A percentile compares a stretch with the other conserved stretches of the same genome.
phyloP scores from a whole-genome alignment of 108 stramenopile genomes.

The Cyclotella baltica region DNA sequence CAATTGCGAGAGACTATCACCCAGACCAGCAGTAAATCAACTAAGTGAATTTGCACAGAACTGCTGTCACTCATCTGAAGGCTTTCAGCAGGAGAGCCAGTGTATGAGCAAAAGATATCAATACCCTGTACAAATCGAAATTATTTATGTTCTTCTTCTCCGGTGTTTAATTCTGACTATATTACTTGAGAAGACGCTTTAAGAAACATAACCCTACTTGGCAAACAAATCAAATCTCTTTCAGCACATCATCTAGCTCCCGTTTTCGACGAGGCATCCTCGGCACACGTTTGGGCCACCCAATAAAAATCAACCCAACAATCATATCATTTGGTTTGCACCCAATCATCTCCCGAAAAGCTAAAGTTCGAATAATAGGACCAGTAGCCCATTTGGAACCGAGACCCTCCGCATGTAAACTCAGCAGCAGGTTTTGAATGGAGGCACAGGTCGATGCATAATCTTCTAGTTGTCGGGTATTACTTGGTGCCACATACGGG shows the following conservation, averaged over 20 bases:
- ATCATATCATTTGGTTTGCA: conserved; percentile 64
- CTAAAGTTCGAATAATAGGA: conserved; percentile 66
- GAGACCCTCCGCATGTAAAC: conserved; percentile 73
- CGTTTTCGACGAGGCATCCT: conserved; percentile 32
- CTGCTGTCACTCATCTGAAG: too few relatives aligned
- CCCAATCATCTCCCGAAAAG: conserved; percentile 70
- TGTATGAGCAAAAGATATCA: too few relatives aligned
- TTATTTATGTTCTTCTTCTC: too few relatives aligned
- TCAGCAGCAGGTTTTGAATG: conserved; percentile 71
- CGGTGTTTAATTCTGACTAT: too few relatives aligned
- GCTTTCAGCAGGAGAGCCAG: too few relatives aligned
- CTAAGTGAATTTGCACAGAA: too few relatives aligned
- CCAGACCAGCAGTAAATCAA: too few relatives aligned
- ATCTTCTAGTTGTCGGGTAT: conserved; percentile 74
- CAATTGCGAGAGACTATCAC: too few relatives aligned
- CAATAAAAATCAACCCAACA: conserved; percentile 79
- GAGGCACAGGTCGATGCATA: conserved; percentile 81
- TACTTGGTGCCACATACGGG: conserved; percentile 61
- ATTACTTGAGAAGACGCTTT: too few relatives aligned
- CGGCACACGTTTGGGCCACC: conserved; percentile 51
- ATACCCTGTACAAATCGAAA: too few relatives aligned
- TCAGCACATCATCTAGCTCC: conserved; percentile 39
- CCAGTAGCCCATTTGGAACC: conserved; percentile 81
- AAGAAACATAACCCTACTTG: too few relatives aligned
- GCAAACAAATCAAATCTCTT: conserved; percentile 31